Evolutionary conservation across 257 asterid species (phyloP).

Genomic region (Mentha longifolia): DNA sequence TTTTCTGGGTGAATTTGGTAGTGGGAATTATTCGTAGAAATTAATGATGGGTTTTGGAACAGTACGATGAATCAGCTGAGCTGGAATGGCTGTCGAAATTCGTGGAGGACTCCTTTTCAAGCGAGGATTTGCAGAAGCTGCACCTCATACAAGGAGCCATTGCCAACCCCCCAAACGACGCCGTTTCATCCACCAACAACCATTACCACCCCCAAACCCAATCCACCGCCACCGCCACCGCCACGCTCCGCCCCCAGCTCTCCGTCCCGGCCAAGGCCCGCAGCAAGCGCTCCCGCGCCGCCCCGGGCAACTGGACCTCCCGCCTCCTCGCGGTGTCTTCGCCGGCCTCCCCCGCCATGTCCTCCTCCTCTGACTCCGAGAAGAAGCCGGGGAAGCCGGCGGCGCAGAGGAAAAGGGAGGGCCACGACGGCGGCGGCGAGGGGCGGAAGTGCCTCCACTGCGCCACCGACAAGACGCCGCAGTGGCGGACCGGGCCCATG

Average conservation of each 20-base stretch:
- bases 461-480: slow-evolving; percentile 93
- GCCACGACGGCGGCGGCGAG: slow-evolving; percentile 43
- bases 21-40: no score
- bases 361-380: slow-evolving; percentile 54
- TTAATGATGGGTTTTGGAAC: background rate
- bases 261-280: slow-evolving; percentile 91
- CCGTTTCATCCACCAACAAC: slow-evolving; percentile 33
- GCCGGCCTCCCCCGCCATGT: slow-evolving; percentile 31
- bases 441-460: slow-evolving; percentile 88
- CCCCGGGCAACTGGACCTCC: slow-evolving; percentile 82
- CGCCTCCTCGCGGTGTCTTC: slow-evolving; percentile 63
- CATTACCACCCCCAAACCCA: slow-evolving; percentile 57
- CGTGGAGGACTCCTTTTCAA: slow-evolving; percentile 82
- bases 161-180: slow-evolving; percentile 42
- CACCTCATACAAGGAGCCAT: slow-evolving; percentile 69
- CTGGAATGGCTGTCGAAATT: slow-evolving; percentile 86
- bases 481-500: slow-evolving; percentile 97
- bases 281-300: slow-evolving; percentile 88
- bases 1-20: background rate
- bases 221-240: slow-evolving; percentile 28
- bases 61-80: slow-evolving; percentile 86
- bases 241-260: slow-evolving; percentile 48
- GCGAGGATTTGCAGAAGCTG: slow-evolving; percentile 73
- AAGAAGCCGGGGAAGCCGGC: slow-evolving; percentile 39
- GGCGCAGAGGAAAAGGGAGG: slow-evolving; percentile 42